Base-by-base conservation (phyloP, 2,329 filamentous ascomycete species). In the Aspergillus carbonarius region DNA sequence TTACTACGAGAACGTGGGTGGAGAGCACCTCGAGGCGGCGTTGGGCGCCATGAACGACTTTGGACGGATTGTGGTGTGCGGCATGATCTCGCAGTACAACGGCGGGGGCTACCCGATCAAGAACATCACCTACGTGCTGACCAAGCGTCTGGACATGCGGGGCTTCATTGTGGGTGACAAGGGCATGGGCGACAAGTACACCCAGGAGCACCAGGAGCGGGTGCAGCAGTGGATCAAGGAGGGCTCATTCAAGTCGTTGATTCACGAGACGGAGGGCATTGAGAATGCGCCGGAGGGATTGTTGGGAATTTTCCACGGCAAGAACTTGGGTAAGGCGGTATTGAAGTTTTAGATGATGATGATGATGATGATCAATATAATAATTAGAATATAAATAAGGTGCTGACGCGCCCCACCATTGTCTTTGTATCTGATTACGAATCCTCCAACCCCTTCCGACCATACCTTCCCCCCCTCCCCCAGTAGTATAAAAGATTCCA, bases 321-420 rank as follows among this genome's bases (percentile, higher is more conserved):
- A 89, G 75, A 96, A 96, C 79, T 90, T 92, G 76, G 92, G 92
- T 66, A 96, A 96, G 84, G 89, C 91, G 15, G 84, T 95, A 20
- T 70, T 95, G 68, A 89, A 91, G 80, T 85, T 88, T 37, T 66
- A 86, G 15, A 4, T 39, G 77, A 50, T 82, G 49, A n/a, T n/a
- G n/a, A n/a, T n/a, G n/a, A n/a, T n/a, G n/a, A n/a, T n/a, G n/a
- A 18, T 37, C 18, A 32, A 51, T 15, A 39, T 39, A 47, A 12
- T 54, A 23, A 51, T 25, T 15, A 27, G 27, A 15, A 9, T n/a
- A 27, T 5, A 17, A 17, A 23, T 42, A 32, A 32, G 9, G 30
- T 32, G 30, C 30, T 32, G 30, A 32, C 30, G 9, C 9, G 30
- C 8, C 9, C 30, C 30, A 32, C 30, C 3, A 3, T 4, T 23